Evolutionary conservation across 768 basidiomycete species (phyloP).

Genomic region (Leccinum obscurum): DNA sequence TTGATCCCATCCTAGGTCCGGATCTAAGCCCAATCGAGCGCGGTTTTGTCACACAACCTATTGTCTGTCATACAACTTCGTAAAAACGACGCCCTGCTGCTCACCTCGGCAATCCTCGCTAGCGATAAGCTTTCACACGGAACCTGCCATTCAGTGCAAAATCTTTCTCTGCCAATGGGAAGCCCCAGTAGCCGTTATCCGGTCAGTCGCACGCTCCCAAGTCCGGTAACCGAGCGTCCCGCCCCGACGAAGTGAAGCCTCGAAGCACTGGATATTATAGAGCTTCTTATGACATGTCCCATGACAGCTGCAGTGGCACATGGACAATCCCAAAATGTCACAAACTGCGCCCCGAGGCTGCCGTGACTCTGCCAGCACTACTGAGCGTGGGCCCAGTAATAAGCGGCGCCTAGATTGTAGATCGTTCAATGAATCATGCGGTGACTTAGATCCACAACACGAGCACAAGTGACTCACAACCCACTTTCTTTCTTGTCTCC

Average conservation of each 20-base stretch:
- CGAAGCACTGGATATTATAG: constrained; percentile 9
- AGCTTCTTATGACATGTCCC: constrained; percentile 12
- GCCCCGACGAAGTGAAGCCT: constrained; percentile 16
- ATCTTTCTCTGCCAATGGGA: constrained; percentile 11
- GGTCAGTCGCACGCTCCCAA: constrained; percentile 22
- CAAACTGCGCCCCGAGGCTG: constrained; percentile 1
- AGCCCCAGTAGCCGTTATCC: constrained; percentile 21
- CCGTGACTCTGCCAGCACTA: constrained; percentile 9
- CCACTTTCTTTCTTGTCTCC: background rate
- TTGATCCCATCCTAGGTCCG: constrained; percentile 16
- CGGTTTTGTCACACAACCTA: background rate
- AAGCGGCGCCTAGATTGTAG: constrained; percentile 19
- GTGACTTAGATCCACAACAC: background rate
- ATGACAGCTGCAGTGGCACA: constrained; percentile 3
- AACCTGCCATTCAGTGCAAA: background rate
- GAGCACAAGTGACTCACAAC: background rate
- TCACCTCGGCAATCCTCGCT: background rate
- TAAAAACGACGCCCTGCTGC: background rate
- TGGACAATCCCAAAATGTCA: constrained; percentile 17
- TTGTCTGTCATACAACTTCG: constrained; percentile 5
- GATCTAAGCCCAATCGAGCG: constrained; percentile 20
- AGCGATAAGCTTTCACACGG: background rate
- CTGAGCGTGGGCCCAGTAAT: constrained; percentile 1
- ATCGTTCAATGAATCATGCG: constrained; percentile 11
- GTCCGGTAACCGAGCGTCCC: constrained; percentile 16